Conservation (phyloP, 169 alveolate genomes). For the Plasmodium vivax region DNA sequence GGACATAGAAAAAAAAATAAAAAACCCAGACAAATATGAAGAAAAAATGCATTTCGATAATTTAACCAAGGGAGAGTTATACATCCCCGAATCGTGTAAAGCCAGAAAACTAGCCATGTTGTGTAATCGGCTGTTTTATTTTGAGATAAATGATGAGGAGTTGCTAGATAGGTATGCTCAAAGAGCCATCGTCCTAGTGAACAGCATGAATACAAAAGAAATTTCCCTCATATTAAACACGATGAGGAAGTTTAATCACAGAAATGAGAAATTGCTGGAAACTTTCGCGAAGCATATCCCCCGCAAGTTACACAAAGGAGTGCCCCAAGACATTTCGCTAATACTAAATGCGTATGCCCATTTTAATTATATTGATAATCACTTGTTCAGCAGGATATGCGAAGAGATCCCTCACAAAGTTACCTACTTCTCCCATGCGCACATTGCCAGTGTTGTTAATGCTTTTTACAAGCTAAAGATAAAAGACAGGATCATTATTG, state of each 20-base stretch:
- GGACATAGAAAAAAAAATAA: conserved; percentile 71
- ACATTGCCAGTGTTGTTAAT: conserved; percentile 52
- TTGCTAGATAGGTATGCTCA: conserved; percentile 71
- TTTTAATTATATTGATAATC: conserved; percentile 51
- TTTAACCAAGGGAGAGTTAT: conserved; percentile 62
- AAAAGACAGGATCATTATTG: conserved; percentile 59
- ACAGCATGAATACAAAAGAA: conserved; percentile 66
- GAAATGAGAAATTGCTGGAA: conserved; percentile 49
- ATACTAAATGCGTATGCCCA: conserved; percentile 71
- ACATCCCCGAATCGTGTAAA: conserved; percentile 71
- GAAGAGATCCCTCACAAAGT: conserved; percentile 76
- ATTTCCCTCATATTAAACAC: conserved; percentile 69
- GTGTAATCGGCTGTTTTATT: conserved; percentile 69
- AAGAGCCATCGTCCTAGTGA: conserved; percentile 66
- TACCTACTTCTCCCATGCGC: conserved; percentile 36
- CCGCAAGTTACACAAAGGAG: conserved; percentile 66
- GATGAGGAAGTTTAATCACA: conserved; percentile 66
- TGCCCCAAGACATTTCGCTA: conserved; percentile 69
- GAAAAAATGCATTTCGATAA: conserved; percentile 73
- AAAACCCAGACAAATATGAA: conserved; percentile 63
- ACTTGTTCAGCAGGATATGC: conserved; percentile 69
- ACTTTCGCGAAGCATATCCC: conserved; percentile 72
- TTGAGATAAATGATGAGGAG: conserved; percentile 70
- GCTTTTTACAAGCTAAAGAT: conserved; percentile 66
- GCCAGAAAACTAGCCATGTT: conserved; percentile 62